phyloP scores from a whole-genome alignment of 2,329 filamentous ascomycete species.

The Calonectria henricotiae region DNA sequence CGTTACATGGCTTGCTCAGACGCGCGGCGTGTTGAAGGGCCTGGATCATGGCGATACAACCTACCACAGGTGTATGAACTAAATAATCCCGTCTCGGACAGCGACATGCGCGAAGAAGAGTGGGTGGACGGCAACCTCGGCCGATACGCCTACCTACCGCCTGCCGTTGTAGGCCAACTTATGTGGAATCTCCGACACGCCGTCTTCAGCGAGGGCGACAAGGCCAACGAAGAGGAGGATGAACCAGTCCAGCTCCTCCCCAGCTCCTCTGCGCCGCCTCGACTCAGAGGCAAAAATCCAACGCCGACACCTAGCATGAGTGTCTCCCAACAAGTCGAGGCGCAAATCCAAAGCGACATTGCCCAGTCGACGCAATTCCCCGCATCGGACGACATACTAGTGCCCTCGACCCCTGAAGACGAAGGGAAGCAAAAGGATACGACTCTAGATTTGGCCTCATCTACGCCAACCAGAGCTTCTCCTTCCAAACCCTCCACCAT shows the following conservation, averaged over 20 bases:
- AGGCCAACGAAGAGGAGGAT: constrained; percentile 40
- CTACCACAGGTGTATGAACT: constrained; percentile 72
- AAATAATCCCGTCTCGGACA: constrained; percentile 71
- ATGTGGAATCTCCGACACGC: constrained; percentile 73
- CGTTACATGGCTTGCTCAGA: constrained; percentile 74
- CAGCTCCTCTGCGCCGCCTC: constrained; percentile 44
- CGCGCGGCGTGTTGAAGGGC: constrained; percentile 55
- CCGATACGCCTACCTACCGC: constrained; percentile 70
- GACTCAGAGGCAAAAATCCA: constrained; percentile 36
- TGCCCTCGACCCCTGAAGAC: constrained; percentile 56
- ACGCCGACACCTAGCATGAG: constrained; percentile 55
- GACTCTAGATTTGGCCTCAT: constrained; percentile 8
- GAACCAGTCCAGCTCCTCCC: constrained; percentile 46
- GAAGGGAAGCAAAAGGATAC: constrained; percentile 34
- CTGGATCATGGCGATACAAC: constrained; percentile 52
- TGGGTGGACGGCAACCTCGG: constrained; percentile 69
- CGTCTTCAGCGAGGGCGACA: constrained; percentile 57
- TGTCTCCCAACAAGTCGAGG: constrained; percentile 69
- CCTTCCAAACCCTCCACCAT: constrained; percentile 36
- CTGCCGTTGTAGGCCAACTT: constrained; percentile 72
- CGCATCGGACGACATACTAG: constrained; percentile 54
- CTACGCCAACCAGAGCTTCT: constrained; percentile 39
- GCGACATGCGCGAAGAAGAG: constrained; percentile 69
- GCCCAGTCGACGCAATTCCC: constrained; percentile 59
- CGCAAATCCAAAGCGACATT: constrained; percentile 67